These are phyloP conservation scores for Cronartium quercuum DNA, from an alignment of 1,284 basidiomycete species.

Conservation along the genomic window DNA sequence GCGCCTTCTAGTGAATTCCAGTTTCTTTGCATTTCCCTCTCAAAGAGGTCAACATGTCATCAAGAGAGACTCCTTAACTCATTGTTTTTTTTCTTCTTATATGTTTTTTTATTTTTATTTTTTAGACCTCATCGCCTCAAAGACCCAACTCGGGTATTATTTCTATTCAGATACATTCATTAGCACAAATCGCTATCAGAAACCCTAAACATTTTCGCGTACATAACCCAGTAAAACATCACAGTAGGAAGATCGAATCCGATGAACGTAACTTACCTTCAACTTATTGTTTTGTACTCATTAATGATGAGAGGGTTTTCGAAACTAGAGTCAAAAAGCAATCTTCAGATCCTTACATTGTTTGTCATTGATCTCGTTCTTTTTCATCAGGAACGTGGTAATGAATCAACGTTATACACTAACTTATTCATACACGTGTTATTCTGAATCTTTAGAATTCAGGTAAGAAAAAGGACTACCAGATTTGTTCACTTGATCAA, in stretches of 20 bases:
- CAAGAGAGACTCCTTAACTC: too few species aligned
- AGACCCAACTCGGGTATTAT: neutral
- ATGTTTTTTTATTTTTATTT: too few species aligned
- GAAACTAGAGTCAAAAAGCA: neutral
- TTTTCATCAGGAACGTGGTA: too few species aligned
- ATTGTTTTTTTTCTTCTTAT: too few species aligned
- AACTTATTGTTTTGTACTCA: neutral
- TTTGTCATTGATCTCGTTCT: neutral
- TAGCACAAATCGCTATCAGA: neutral
- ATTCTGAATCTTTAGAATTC: neutral
- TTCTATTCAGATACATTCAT: neutral
- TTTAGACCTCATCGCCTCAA: too few species aligned
- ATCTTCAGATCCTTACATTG: neutral
- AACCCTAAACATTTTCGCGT: neutral
- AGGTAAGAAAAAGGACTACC: neutral
- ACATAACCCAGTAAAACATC: neutral
- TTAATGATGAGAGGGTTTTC: neutral
- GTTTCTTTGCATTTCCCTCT: too few species aligned
- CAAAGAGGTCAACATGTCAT: too few species aligned
- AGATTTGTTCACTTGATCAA: neutral
- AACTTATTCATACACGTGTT: too few species aligned
- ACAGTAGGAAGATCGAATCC: neutral
- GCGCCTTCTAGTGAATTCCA: too few species aligned
- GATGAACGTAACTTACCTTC: constrained; percentile 1
- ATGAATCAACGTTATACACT: too few species aligned